Base-by-base conservation (phyloP, 768 basidiomycete genomes). In the Pholiota conissans region DNA sequence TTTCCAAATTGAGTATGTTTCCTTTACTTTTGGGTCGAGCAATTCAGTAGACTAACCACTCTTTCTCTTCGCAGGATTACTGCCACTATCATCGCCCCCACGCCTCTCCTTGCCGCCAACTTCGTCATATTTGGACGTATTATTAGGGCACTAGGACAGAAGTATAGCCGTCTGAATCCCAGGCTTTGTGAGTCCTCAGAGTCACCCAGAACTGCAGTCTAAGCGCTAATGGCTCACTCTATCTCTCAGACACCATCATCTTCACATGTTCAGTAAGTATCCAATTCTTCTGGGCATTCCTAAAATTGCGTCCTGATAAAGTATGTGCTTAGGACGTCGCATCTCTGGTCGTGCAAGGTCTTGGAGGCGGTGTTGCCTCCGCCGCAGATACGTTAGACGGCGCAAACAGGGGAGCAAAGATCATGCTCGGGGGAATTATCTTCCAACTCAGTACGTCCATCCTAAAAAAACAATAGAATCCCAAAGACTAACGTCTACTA, bases 51-150 rank as follows among this genome's bases (percentile, higher is more conserved):
- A 47, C 11, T 35, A 11, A 45, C 16, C 39, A 1, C 16, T 32
- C 11, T 45, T 49, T 11, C 32, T n/a, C 11, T 32, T 10, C 14
- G 9, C 39, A 84, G 84, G 65, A 80, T 84, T n/a, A 69, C 71
- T 5, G 69, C 71, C 6, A 80, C 82, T 2, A 84, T 88, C 62
- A 69, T 86, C 39, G 79, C 78, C 1, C 62, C 62, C 2, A 63
- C 62, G 0, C 84, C 83, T 22, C 68, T 85, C 34, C 69, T 83
- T 16, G 85, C 85, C 0, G 83, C 84, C 11, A 83, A 81, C 61
- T 89, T 87, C 65, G 74, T 85, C 39, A 77, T 85, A 18, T 73
- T 87, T 10, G 82, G 84, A 1, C 65, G 68, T 26, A 71, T 84
- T 49, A 80, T 84, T 45, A 63, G 60, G 18, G 62, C 64, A 4